phyloP scores from a whole-genome alignment of 2,329 filamentous ascomycete genomes.

The Xylariaceae sp. region DNA sequence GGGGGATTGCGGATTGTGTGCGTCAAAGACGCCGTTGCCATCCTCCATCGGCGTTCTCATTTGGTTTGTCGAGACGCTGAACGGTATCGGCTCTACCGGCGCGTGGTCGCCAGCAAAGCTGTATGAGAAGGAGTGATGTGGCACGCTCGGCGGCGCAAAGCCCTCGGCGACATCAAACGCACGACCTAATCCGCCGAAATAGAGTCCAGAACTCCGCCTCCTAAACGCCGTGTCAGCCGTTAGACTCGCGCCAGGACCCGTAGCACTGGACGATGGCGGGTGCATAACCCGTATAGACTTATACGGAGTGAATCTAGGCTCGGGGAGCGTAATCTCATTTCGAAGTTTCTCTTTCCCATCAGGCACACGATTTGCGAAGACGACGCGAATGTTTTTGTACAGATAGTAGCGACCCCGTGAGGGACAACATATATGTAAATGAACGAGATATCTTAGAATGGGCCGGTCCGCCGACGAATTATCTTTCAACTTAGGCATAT shows the following conservation, averaged over 20 bases:
- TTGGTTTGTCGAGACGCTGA: conserved; percentile 47
- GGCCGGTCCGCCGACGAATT: conserved; percentile 59
- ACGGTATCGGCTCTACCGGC: conserved; percentile 60
- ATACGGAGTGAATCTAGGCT: conserved; percentile 85
- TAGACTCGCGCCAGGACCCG: conserved; percentile 55
- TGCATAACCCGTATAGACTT: conserved; percentile 69
- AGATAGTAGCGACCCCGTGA: conserved; percentile 84
- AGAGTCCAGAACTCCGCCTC: conserved; percentile 62
- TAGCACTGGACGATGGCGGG: conserved; percentile 44
- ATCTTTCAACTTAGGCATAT: conserved; percentile 48
- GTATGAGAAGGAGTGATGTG: conserved; percentile 36
- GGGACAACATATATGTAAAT: conserved; percentile 91
- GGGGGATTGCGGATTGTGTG: conserved; percentile 36
- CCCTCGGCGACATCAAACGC: conserved; percentile 48
- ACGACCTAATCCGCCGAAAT: conserved; percentile 43
- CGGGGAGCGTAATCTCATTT: conserved; percentile 88
- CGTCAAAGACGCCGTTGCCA: conserved; percentile 30
- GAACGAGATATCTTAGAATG: conserved; percentile 86
- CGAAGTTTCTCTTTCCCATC: conserved; percentile 92
- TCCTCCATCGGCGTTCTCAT: conserved; percentile 43
- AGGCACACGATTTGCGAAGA: conserved; percentile 95
- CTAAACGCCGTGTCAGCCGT: conserved; percentile 66
- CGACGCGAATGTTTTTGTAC: conserved; percentile 90
- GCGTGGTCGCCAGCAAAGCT: conserved; percentile 43
- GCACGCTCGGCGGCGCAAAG: conserved; percentile 32